Evolutionary conservation across 345 rosid species (phyloP).

Genomic region (Cardamine chenopodiifolia): DNA sequence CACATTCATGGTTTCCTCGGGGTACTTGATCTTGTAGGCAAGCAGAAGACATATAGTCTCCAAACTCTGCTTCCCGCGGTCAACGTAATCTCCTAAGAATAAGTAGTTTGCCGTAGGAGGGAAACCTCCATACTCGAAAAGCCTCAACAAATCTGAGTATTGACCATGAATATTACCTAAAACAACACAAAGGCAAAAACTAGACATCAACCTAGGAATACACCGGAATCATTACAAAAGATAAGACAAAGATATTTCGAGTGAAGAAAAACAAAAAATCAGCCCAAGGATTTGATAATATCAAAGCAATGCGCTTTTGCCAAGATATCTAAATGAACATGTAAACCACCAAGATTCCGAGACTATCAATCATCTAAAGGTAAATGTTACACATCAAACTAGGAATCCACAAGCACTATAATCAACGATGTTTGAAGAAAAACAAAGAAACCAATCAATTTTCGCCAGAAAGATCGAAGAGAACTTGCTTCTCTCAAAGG

Average conservation of each 20-base stretch:
- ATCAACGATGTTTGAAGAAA: not conserved
- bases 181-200: not conserved
- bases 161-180: slow-evolving; percentile 57
- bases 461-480: not conserved
- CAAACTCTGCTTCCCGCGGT: slow-evolving; percentile 38
- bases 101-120: slow-evolving; percentile 55
- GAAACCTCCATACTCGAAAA: slow-evolving; percentile 59
- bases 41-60: slow-evolving; percentile 39
- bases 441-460: not conserved
- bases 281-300: not conserved
- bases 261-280: not conserved
- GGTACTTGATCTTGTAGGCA: slow-evolving; percentile 42
- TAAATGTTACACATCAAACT: slow-evolving; percentile 1
- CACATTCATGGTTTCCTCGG: slow-evolving; percentile 37
- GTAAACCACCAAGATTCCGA: not conserved
- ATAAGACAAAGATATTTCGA: not conserved
- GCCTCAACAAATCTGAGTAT: slow-evolving; percentile 43
- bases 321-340: not conserved
- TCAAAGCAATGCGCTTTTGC: not conserved
- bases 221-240: not conserved
- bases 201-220: not conserved
- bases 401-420: not conserved
- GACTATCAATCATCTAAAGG: not conserved
- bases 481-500: not conserved
- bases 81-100: slow-evolving; percentile 39